Base-by-base conservation (phyloP, 805 yeast species). In the Komagataella pseudopastoris region DNA sequence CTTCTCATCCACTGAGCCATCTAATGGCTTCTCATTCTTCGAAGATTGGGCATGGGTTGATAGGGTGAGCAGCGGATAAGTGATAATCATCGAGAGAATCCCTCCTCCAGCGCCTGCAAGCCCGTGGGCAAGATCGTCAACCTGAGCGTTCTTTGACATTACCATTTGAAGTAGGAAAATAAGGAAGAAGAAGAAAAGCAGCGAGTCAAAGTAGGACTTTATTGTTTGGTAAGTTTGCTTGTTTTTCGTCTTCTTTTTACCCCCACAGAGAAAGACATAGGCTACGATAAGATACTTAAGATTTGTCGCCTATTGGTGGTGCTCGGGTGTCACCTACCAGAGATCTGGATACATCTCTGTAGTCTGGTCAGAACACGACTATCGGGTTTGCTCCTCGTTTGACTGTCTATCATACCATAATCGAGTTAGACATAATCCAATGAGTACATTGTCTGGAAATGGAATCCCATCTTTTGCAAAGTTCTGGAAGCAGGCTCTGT, bases 101-200 rank as follows among this genome's bases (percentile, higher is more conserved):
- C 97, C 97, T 23, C 96, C 96, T 6, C 90, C 83, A 43, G 96
- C 96, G 8, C 97, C 98, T 5, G 96, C 85, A 8, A 90, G 66
- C n/a, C 96, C 96, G 62, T 90, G 96, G 12, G 93, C 88, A 44
- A 86, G 60, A 56, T 77, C 77, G 53, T 72, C 75, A 30, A 66
- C 61, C 30, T 66, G 39, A 8, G 39, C 39, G 39, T 30, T 10
- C 14, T 10, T 30, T 8, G 39, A 30, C 39, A 30, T 30, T 8
- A 12, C 14, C 2, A 12, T n/a, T 36, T 23, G 44, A 24, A 16
- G 36, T 24, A 23, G n/a, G 14, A 7, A 45, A 14, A 17, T 12
- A 12, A 45, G 46, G 12, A 45, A 10, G 22, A 20, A 20, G 46
- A 43, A 12, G n/a, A 45, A 44, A 45, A 20, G 12, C 46, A 17